A percentile compares a stretch with the other conserved stretches of the same genome.
phyloP scores from a whole-genome alignment of 228 moss, liverwort and hornwort species.

The Sphagnum magellanicum region DNA sequence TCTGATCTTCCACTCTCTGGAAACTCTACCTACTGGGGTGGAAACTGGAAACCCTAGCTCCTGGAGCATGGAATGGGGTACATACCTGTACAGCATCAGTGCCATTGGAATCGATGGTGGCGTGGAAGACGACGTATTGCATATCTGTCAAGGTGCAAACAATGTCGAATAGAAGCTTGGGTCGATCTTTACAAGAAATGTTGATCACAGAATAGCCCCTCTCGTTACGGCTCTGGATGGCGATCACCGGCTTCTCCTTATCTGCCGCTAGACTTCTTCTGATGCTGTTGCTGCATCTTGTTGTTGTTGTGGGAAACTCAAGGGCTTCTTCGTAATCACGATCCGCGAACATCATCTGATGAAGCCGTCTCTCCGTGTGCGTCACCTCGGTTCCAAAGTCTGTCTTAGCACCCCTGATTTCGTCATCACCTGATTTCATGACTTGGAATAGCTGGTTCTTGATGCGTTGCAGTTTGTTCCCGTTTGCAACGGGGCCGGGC shows the following conservation, averaged over 20 bases:
- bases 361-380: not conserved
- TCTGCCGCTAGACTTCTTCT: not conserved
- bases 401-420: not conserved
- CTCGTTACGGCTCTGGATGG: slow-evolving; percentile 19
- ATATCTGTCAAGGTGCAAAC: slow-evolving; percentile 44
- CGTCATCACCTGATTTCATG: not conserved
- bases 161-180: slow-evolving; percentile 39
- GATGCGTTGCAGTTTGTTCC: not conserved
- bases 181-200: slow-evolving; percentile 31
- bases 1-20: no score
- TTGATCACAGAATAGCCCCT: slow-evolving; percentile 37
- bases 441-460: not conserved
- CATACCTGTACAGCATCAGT: not conserved
- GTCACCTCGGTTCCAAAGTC: not conserved
- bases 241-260: slow-evolving; percentile 20
- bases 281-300: not conserved
- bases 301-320: no score
- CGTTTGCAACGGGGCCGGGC: not conserved
- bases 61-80: not conserved
- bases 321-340: not conserved
- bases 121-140: slow-evolving; percentile 10
- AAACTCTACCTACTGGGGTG: no score
- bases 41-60: no score
- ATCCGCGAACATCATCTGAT: not conserved
- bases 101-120: not conserved